A percentile compares a stretch with the other conserved stretches of the same genome.
These are phyloP conservation scores for Tetracladium maxilliforme DNA, from an alignment of 2,329 filamentous ascomycete genomes.

Conservation along the genomic window DNA sequence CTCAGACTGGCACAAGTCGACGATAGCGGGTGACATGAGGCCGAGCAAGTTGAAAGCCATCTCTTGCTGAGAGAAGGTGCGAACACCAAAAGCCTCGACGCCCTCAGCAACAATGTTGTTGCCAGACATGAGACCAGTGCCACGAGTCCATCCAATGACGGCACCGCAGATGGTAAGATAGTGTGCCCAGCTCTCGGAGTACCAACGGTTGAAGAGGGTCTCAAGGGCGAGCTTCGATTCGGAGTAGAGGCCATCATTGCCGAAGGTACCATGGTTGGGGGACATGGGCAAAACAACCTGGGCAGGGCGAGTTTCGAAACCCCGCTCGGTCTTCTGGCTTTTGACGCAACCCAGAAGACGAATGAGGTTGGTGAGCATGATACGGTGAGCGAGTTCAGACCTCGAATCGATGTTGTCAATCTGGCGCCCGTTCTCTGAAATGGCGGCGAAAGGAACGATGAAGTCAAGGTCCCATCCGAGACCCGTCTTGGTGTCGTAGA, in stretches of 20 bases:
- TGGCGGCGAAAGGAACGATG: conserved; percentile 91
- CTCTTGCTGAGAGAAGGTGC: conserved; percentile 97
- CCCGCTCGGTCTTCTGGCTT: conserved; percentile 71
- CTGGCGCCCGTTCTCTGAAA: conserved; percentile 93
- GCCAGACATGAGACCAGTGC: conserved; percentile 92
- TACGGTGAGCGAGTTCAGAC: conserved; percentile 93
- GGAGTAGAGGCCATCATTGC: conserved; percentile 93
- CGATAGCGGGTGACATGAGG: conserved; percentile 85
- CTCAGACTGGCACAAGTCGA: conserved; percentile 89
- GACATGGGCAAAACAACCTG: conserved; percentile 94
- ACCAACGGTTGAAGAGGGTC: conserved; percentile 97
- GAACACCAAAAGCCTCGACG: conserved; percentile 89
- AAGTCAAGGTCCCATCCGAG: conserved; percentile 97
- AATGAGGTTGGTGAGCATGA: conserved; percentile 96
- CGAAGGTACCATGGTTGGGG: conserved; percentile 96
- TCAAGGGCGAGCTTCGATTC: conserved; percentile 96
- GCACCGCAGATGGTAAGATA: conserved; percentile 97
- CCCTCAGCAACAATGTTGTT: conserved; percentile 97
- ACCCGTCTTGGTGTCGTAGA: conserved; percentile 91
- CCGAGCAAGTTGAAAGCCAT: conserved; percentile 99
- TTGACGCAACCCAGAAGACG: conserved; percentile 86
- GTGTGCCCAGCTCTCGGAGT: conserved; percentile 92
- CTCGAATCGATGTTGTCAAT: conserved; percentile 95
- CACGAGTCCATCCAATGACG: conserved; percentile 97
- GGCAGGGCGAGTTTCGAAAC: conserved; percentile 88